Evolutionary conservation across 2,329 filamentous ascomycete genomes (phyloP).

Genomic region (Epichloe elymi): DNA sequence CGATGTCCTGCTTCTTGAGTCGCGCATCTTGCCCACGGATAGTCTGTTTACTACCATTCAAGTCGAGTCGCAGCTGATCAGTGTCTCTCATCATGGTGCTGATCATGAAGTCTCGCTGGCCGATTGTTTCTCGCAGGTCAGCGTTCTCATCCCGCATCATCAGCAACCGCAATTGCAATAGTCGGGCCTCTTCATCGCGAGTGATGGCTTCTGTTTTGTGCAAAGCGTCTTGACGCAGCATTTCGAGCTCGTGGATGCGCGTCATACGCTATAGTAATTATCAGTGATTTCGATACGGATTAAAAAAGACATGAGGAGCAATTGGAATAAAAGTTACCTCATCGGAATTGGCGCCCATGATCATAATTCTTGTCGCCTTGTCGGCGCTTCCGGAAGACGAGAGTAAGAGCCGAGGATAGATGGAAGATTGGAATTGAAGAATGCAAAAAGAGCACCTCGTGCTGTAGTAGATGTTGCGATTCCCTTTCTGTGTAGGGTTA

Average conservation of each 20-base stretch:
- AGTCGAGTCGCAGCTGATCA: conserved; percentile 26
- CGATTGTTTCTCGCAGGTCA: conserved; percentile 49
- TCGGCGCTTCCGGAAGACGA: background rate
- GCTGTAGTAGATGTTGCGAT: background rate
- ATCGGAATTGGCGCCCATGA: conserved; percentile 14
- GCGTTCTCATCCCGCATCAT: conserved; percentile 66
- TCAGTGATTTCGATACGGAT: conserved; percentile 8
- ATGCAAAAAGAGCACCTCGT: background rate
- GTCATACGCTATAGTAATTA: conserved; percentile 25
- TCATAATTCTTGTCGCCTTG: conserved; percentile 4
- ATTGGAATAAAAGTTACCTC: conserved; percentile 12
- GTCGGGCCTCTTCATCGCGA: conserved; percentile 63
- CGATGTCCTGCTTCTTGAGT: conserved; percentile 34
- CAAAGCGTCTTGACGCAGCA: conserved; percentile 52
- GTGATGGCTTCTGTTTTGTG: conserved; percentile 54
- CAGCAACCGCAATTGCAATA: conserved; percentile 54
- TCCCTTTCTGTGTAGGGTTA: background rate
- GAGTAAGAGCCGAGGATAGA: background rate
- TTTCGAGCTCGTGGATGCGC: conserved; percentile 46
- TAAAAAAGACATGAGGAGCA: background rate
- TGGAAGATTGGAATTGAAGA: background rate
- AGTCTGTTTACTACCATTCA: conserved; percentile 30
- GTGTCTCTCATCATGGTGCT: conserved; percentile 29
- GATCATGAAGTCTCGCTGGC: conserved; percentile 45
- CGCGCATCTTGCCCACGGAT: conserved; percentile 32